Base-by-base conservation (phyloP, 2,329 filamentous ascomycete genomes). In the Cercospora citrullina region DNA sequence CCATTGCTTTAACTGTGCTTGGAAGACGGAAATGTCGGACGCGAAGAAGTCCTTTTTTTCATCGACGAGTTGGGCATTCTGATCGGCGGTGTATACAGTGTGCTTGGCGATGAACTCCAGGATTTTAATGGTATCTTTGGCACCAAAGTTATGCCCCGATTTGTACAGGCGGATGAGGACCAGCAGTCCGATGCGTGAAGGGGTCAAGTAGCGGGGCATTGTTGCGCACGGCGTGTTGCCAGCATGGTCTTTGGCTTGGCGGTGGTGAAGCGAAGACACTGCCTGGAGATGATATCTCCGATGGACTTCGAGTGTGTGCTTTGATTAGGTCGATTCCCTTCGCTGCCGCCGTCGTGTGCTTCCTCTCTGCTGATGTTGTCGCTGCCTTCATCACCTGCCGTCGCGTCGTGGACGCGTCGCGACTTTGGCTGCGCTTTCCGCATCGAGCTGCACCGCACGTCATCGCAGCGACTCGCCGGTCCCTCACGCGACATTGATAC, bases 191-290 rank as follows among this genome's bases (percentile, higher is more conserved):
- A 98, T 87, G 78, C 95, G 96, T 73, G 92, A 90, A 12, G 94
- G 92, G n/a, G 92, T 96, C 57, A 98, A 85, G 79, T 91, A 96
- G 66, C 91, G 90, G 74, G 90, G 87, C 90, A 94, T 96, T 26
- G 62, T 26, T 45, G 42, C 23, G 33, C 18, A 30, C n/a, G 28
- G 7, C 23, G 28, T 31, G 5, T 30, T 1, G 12, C n/a, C 21
- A 42, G 16, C 36, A 45, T 31, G 14, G 26, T 62, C n/a, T 62
- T 62, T 23, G 28, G 58, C 31, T 42, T 45, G 51, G 30, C 33
- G 53, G 26, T n/a, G 53, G 23, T 30, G 53, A 58, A 26, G 53
- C 31, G 26, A 33, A 51, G 45, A 14, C 10, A 21, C 18, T 51
- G 21, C 6, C 9, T 4, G 18, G 21, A 5, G 5, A 14, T 23